Percentiles rank a stretch among this genome's conserved stretches.
These are phyloP conservation scores for Penicillium sp. DNA, from an alignment of 2,329 filamentous ascomycete species.

Conservation along the genomic window DNA sequence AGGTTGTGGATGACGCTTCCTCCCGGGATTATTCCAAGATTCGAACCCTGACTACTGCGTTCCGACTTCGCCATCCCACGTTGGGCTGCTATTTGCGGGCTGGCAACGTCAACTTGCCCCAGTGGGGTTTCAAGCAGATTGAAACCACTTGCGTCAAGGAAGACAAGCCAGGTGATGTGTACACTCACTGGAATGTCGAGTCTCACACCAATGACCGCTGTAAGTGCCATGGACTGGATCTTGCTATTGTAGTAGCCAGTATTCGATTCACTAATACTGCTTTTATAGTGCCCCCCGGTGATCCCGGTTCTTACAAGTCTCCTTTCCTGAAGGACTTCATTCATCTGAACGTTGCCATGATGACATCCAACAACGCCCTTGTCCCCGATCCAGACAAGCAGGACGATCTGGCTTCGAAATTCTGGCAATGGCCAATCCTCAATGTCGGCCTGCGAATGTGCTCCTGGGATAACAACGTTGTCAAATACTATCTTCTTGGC, in stretches of 20 bases:
- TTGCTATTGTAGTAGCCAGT: not conserved
- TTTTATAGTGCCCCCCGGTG: constrained; percentile 71
- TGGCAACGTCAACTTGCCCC: constrained; percentile 91
- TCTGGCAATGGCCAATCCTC: constrained; percentile 98
- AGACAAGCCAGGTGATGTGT: constrained; percentile 87
- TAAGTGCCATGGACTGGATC: constrained; percentile 51
- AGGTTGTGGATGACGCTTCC: constrained; percentile 85
- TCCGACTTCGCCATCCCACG: constrained; percentile 77
- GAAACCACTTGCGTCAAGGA: constrained; percentile 93
- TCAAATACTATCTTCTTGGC: constrained; percentile 98
- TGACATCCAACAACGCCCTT: constrained; percentile 98
- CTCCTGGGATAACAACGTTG: constrained; percentile 89
- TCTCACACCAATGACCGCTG: constrained; percentile 89
- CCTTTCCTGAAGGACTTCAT: constrained; percentile 98
- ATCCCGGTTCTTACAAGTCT: constrained; percentile 90
- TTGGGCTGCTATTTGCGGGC: constrained; percentile 92
- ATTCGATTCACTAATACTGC: constrained; percentile 7
- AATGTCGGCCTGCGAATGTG: constrained; percentile 97
- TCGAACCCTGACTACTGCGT: constrained; percentile 87
- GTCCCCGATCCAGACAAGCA: constrained; percentile 98
- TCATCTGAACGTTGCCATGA: constrained; percentile 98
- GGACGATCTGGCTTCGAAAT: constrained; percentile 91
- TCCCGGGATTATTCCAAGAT: constrained; percentile 80
- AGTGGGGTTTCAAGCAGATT: constrained; percentile 99
- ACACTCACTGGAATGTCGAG: constrained; percentile 99